Percentiles rank a stretch among this genome's conserved stretches.
These are phyloP conservation scores for Colletotrichum liaoningense DNA, from an alignment of 2,329 filamentous ascomycete species.

Conservation along the genomic window DNA sequence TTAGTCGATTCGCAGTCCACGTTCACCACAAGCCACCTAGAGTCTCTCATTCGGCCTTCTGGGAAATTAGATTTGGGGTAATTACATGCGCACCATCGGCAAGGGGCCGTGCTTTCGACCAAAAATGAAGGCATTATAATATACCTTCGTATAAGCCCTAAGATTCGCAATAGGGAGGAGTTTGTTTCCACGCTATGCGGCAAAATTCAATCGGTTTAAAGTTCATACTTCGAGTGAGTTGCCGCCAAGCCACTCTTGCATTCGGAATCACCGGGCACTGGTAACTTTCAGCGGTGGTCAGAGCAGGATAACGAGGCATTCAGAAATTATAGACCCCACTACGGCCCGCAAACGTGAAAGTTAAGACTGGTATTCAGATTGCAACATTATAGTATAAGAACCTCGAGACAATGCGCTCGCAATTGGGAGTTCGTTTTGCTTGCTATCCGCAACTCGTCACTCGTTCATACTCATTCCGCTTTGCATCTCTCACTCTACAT, in stretches of 20 bases:
- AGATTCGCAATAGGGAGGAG: background rate
- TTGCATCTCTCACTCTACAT: background rate
- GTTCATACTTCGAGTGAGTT: background rate
- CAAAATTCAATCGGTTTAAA: background rate
- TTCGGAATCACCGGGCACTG: background rate
- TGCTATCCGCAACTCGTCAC: background rate
- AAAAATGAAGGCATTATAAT: background rate
- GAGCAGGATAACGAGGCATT: background rate
- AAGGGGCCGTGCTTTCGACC: background rate
- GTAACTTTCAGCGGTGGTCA: background rate
- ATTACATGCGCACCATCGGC: no score
- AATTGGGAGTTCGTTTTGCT: rapidly evolving
- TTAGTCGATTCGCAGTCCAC: no score
- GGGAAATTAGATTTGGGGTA: background rate
- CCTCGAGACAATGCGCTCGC: no score
- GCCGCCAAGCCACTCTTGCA: background rate
- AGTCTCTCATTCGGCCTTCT: background rate
- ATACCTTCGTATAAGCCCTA: background rate
- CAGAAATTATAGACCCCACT: background rate
- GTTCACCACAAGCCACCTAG: no score
- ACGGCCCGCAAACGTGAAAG: background rate
- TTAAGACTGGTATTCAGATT: background rate
- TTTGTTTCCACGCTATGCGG: background rate
- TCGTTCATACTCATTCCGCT: background rate
- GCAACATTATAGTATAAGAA: constrained; percentile 16